These are phyloP conservation scores for Malus hybrid DNA, from an alignment of 331 rosid species.

Conservation along the genomic window DNA sequence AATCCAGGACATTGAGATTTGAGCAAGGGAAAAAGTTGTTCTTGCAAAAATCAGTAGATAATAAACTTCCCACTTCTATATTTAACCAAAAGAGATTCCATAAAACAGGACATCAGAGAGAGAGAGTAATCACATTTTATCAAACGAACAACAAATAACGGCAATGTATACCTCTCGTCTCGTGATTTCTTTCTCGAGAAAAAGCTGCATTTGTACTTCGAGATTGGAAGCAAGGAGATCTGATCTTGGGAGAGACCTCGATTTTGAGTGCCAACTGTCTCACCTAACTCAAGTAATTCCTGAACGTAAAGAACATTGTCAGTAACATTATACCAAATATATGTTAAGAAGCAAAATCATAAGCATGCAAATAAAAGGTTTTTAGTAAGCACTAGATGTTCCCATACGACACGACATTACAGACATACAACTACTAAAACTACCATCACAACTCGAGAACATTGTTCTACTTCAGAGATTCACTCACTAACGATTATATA, in stretches of 20 bases:
- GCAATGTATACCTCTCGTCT: constrained; percentile 55
- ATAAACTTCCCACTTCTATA: not conserved
- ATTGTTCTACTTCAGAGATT: not conserved
- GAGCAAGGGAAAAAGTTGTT: not conserved
- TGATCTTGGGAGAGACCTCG: constrained; percentile 89
- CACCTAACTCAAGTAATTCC: constrained; percentile 93
- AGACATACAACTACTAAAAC: not conserved
- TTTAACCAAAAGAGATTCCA: not conserved
- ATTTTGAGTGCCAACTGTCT: constrained; percentile 90
- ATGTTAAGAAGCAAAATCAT: too few species aligned
- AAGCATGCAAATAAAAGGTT: not conserved
- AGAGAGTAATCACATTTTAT: not conserved
- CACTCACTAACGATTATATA: not conserved
- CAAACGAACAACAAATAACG: not conserved
- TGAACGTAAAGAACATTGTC: constrained; percentile 22
- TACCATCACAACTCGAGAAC: not conserved
- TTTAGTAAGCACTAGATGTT: not conserved
- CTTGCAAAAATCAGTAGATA: not conserved
- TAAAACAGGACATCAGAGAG: not conserved
- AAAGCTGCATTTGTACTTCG: constrained; percentile 81
- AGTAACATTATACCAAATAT: not conserved
- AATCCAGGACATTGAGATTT: not conserved
- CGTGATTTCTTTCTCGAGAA: constrained; percentile 73
- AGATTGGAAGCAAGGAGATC: constrained; percentile 80
- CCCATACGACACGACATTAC: not conserved